phyloP scores from a whole-genome alignment of 1,139 yeast genomes.

The Debaryomycetaceae sp. region DNA sequence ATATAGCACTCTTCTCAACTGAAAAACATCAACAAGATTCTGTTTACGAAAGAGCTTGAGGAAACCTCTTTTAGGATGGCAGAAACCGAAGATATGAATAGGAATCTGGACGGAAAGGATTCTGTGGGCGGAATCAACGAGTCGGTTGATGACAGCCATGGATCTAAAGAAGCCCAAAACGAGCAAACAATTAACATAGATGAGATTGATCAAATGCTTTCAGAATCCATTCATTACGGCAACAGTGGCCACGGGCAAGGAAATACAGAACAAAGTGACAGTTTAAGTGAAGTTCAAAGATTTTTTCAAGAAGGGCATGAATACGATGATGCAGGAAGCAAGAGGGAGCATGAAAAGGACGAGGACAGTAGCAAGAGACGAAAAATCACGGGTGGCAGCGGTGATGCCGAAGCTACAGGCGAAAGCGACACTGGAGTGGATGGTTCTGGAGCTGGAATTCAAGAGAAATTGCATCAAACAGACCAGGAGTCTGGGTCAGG shows the following conservation, averaged over 20 bases:
- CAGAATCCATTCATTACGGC: slow-evolving; percentile 13
- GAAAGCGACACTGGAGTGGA: neutral
- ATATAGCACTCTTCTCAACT: neutral
- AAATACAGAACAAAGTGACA: neutral
- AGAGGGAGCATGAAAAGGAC: neutral
- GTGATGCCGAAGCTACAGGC: slow-evolving; percentile 1
- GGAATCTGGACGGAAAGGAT: neutral
- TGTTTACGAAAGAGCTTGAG: neutral
- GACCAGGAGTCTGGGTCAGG: neutral
- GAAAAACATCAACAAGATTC: neutral
- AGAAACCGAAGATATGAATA: neutral
- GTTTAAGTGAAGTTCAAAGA: neutral
- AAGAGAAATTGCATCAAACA: neutral
- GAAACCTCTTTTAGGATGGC: neutral
- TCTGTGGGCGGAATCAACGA: slow-evolving; percentile 4
- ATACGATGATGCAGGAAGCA: neutral
- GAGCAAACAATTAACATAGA: slow-evolving; percentile 12
- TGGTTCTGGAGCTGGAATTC: neutral
- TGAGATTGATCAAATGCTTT: slow-evolving; percentile 15
- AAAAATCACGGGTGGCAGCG: slow-evolving; percentile 1
- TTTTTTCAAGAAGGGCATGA: neutral
- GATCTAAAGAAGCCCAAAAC: slow-evolving; percentile 1
- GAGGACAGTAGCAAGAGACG: slow-evolving; percentile 3
- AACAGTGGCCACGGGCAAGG: slow-evolving; percentile 1
- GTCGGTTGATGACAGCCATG: slow-evolving; percentile 3